These are phyloP conservation scores for Panaeolus cyanescens DNA, from an alignment of 768 basidiomycete genomes.

Conservation along the genomic window DNA sequence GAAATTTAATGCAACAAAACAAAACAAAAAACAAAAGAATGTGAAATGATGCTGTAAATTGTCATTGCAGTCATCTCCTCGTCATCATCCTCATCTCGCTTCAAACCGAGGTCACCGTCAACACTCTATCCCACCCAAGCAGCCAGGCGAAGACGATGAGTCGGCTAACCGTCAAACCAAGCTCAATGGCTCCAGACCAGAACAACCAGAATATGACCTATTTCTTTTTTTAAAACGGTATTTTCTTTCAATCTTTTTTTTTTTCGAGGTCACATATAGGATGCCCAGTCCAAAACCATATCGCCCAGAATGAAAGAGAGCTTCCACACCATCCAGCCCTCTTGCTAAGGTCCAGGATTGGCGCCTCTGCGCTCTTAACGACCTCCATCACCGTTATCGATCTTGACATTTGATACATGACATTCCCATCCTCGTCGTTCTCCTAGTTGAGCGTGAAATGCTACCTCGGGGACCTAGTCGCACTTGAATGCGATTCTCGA, in stretches of 20 bases:
- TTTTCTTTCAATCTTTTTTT: not conserved
- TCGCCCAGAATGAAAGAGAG: constrained; percentile 3
- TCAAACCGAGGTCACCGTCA: not conserved
- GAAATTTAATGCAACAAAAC: not conserved
- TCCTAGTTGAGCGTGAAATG: not conserved
- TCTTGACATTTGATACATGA: constrained; percentile 22
- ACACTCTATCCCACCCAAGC: not conserved
- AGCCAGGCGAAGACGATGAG: not conserved
- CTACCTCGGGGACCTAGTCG: not conserved
- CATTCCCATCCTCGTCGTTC: not conserved
- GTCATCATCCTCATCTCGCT: not conserved
- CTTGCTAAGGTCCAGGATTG: constrained; percentile 18
- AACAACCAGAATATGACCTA: not conserved
- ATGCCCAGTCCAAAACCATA: not conserved
- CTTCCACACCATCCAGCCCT: constrained; percentile 5
- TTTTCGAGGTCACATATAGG: not conserved
- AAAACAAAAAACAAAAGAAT: not conserved
- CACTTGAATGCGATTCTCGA: not conserved
- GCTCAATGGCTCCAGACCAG: not conserved
- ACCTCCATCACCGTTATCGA: constrained; percentile 3
- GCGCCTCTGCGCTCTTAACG: constrained; percentile 34
- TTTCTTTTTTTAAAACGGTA: not conserved
- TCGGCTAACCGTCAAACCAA: not conserved
- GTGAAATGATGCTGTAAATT: not conserved
- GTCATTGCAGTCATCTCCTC: not conserved